Evolutionary conservation across 208 protist genomes (phyloP).

Genomic region (Leishmania arabica): DNA sequence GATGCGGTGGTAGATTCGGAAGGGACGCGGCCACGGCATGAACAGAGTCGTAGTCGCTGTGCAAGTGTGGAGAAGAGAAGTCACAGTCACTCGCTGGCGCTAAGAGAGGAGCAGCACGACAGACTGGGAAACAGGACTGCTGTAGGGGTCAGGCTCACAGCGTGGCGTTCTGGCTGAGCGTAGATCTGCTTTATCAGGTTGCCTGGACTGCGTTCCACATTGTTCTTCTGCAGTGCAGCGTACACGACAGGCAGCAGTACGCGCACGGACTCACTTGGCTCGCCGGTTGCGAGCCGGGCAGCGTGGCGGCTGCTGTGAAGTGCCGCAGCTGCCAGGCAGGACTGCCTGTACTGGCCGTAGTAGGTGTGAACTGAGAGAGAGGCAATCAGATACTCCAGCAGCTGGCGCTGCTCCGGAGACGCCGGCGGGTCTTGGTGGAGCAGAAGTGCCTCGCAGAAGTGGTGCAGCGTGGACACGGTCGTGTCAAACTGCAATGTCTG

Average conservation of each 20-base stretch:
- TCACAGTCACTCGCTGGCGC: conserved; percentile 10
- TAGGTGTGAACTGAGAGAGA: conserved; percentile 59
- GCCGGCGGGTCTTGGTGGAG: conserved; percentile 66
- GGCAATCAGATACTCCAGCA: conserved; percentile 63
- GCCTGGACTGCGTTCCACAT: conserved; percentile 21
- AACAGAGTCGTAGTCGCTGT: not conserved
- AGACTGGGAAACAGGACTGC: conserved; percentile 30
- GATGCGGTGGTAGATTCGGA: not conserved
- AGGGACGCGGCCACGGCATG: not conserved
- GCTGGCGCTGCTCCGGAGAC: conserved; percentile 40
- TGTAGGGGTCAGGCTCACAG: conserved; percentile 43
- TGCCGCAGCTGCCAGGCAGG: conserved; percentile 61
- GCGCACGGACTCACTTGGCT: conserved; percentile 42
- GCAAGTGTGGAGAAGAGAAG: not conserved
- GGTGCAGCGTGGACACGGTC: conserved; percentile 45
- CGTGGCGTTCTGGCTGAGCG: conserved; percentile 30
- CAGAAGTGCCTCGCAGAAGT: conserved; percentile 55
- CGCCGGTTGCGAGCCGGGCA: conserved; percentile 34
- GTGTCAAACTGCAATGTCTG: conserved; percentile 49
- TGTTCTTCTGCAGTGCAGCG: conserved; percentile 34
- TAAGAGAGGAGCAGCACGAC: conserved; percentile 29
- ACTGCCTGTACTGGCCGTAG: conserved; percentile 55
- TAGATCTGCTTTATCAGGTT: conserved; percentile 53
- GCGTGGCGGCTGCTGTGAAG: conserved; percentile 65
- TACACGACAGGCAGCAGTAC: conserved; percentile 43